Evolutionary conservation across 352 stramenopile species (phyloP).

Genomic region (Nothophytophthora sp.): DNA sequence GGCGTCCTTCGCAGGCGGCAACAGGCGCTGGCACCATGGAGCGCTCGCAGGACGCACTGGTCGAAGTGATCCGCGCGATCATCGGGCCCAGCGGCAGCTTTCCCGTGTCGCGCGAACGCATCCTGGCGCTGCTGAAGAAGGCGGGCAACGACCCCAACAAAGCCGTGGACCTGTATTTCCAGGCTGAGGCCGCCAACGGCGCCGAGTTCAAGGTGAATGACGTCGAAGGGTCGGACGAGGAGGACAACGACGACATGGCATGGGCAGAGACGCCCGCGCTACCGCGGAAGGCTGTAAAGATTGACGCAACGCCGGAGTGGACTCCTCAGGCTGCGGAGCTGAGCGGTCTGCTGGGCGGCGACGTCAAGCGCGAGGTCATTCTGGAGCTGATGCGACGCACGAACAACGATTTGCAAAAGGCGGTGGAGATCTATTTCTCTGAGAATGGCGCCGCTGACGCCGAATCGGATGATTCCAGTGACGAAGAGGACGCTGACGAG

Average conservation of each 20-base stretch:
- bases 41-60: conserved; percentile 59
- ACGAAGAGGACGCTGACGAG: conserved; percentile 50
- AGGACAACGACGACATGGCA: conserved; percentile 25
- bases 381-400: conserved; percentile 57
- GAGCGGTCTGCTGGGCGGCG: conserved; percentile 70
- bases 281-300: conserved; percentile 6
- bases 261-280: conserved; percentile 20
- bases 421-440: conserved; percentile 79
- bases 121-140: conserved; percentile 59
- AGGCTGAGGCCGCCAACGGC: conserved; percentile 49
- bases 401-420: conserved; percentile 74
- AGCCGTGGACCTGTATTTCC: conserved; percentile 81
- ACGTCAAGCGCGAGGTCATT: conserved; percentile 61
- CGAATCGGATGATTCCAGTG: conserved; percentile 42
- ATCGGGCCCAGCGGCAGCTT: conserved; percentile 52
- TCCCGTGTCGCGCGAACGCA: conserved; percentile 59
- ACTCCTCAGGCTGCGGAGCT: conserved; percentile 53
- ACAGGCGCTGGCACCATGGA: conserved; percentile 31
- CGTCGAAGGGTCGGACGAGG: conserved; percentile 46
- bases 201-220: conserved; percentile 47
- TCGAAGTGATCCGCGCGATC: conserved; percentile 80
- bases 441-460: conserved; percentile 48
- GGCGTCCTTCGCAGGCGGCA: too few relatives aligned
- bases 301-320: conserved; percentile 29
- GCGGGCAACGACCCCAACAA: conserved; percentile 81